Base-by-base conservation (phyloP, 23 red algal species). In the Chondrus crispus region DNA sequence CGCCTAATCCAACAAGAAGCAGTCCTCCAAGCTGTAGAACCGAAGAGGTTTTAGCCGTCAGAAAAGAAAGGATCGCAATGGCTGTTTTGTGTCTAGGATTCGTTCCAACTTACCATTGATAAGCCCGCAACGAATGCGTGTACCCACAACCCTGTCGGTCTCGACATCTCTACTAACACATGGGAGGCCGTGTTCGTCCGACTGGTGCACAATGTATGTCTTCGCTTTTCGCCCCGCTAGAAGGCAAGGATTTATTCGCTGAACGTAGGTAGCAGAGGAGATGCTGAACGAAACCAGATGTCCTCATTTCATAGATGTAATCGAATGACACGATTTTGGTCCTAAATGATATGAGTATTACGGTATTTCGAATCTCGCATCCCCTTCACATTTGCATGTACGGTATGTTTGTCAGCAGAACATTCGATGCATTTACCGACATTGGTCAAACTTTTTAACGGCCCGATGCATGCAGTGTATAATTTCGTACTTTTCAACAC, bases 121-220 rank as follows among this genome's bases (percentile, higher is more conserved):
- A 54, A 80, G 9, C 74, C 74, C 38, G 74, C 46, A 52, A 80
- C 74, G 46, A 80, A 30, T 45, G 74, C 74, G 57, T 80, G 74
- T 13, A 54, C 51, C 74, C 74, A 80, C 20, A 80, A 32, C 30
- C 51, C 20, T 3, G 74, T 24, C 16, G 46, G 57, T 22, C 28
- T 55, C 26, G n/a, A n/a, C n/a, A n/a, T n/a, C n/a, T 50, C 19
- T 36, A 14, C 3, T 55, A 12, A 3, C 2, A 38, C 24, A 5
- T 29, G 26, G 51, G 46, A 16, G 36, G 74, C 26, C 74, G 57
- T 80, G 20, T 8, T 80, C 5, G 22, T 50, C 2, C 2, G 11
- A 45, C 5, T 38, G 26, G 69, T 74, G 7, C 14, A 37, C 41
- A 74, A 41, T n/a, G n/a, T n/a, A 14, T 14, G n/a, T 13, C 51